Evolutionary conservation across 306 rosid genomes (phyloP).

Genomic region (Malus orientalis): DNA sequence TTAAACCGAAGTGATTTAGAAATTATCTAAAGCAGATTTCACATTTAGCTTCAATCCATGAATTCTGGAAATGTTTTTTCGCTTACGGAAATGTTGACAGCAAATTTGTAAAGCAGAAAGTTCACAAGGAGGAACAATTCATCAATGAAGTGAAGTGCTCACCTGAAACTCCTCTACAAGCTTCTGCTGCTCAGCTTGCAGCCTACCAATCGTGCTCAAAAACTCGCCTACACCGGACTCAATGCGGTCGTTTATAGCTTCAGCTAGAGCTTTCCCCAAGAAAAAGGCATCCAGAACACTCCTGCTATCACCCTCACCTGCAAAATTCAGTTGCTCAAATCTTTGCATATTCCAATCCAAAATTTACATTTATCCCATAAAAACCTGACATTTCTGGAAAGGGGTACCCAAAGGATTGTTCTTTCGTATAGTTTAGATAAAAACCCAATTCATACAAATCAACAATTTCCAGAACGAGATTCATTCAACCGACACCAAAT

Average conservation of each 20-base stretch:
- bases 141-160: background rate
- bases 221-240: conserved; percentile 86
- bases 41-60: background rate
- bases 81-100: background rate
- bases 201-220: conserved; percentile 66
- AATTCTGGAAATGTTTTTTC: background rate
- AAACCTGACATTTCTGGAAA: background rate
- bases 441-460: background rate
- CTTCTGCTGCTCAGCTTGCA: conserved; percentile 90
- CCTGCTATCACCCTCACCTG: conserved; percentile 68
- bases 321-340: conserved; percentile 17
- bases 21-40: background rate
- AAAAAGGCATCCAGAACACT: conserved; percentile 86
- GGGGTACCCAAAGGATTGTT: background rate
- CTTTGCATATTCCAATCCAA: background rate
- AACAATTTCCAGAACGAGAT: background rate
- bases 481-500: background rate
- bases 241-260: conserved; percentile 78
- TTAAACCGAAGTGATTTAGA: background rate
- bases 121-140: background rate
- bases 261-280: conserved; percentile 94
- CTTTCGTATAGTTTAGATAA: background rate
- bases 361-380: background rate
- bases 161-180: conserved; percentile 81
- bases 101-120: background rate